A percentile compares a stretch with the other conserved stretches of the same genome.
These are phyloP conservation scores for Colletotrichum cordylinicola DNA, from an alignment of 2,329 filamentous ascomycete genomes.

Conservation along the genomic window DNA sequence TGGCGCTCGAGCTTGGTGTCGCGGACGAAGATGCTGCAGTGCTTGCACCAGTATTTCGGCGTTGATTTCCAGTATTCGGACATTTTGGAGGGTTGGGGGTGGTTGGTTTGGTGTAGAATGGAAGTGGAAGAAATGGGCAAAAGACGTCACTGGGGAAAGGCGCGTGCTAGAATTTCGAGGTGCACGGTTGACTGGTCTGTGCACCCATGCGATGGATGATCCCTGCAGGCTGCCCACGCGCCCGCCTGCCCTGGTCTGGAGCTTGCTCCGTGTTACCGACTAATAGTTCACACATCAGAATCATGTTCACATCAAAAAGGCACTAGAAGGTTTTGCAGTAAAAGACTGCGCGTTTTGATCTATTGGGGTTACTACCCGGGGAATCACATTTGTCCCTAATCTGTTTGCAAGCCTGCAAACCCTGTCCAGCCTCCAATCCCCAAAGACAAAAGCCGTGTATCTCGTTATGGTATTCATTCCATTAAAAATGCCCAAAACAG, in stretches of 20 bases:
- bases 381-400: background rate
- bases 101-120: background rate
- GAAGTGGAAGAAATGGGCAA: background rate
- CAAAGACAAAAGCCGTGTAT: background rate
- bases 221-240: background rate
- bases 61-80: slow-evolving; percentile 99
- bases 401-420: background rate
- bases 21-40: slow-evolving; percentile 88
- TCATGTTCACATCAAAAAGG: background rate
- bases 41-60: slow-evolving; percentile 98
- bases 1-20: slow-evolving; percentile 89
- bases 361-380: background rate
- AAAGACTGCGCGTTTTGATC: background rate
- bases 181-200: background rate
- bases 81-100: slow-evolving; percentile 57
- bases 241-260: background rate
- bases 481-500: slow-evolving; percentile 12
- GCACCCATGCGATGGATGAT: background rate
- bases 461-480: background rate
- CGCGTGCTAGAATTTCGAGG: slow-evolving; percentile 3
- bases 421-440: background rate
- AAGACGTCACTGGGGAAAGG: background rate
- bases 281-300: background rate
- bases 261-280: background rate
- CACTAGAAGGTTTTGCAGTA: background rate